Percentiles rank a stretch among this genome's conserved stretches.
phyloP scores from a whole-genome alignment of 2,329 filamentous ascomycete species.

The Didymellaceae sp. region DNA sequence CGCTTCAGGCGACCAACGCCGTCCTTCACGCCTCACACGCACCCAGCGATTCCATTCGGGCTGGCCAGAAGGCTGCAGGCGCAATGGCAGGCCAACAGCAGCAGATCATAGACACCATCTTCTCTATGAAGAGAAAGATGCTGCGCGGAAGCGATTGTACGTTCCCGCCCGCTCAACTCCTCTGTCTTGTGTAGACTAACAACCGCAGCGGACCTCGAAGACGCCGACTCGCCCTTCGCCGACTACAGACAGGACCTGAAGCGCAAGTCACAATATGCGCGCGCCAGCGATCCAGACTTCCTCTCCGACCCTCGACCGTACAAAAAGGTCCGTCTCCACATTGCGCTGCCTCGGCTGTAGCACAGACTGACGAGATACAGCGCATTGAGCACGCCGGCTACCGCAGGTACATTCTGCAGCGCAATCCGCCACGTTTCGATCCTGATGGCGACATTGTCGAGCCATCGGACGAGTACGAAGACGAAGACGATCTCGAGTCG shows the following conservation, averaged over 20 bases:
- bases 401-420: constrained; percentile 73
- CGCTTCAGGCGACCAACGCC: background rate
- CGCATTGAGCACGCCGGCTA: constrained; percentile 76
- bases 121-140: constrained; percentile 49
- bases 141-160: constrained; percentile 45
- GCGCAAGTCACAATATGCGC: constrained; percentile 74
- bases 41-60: constrained; percentile 21
- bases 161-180: constrained; percentile 3
- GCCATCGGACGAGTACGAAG: constrained; percentile 72
- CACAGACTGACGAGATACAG: constrained; percentile 52
- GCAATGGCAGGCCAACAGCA: constrained; percentile 50
- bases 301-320: constrained; percentile 69
- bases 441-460: constrained; percentile 80
- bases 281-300: constrained; percentile 69
- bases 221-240: constrained; percentile 70
- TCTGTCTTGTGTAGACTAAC: constrained; percentile 23
- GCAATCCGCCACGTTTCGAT: constrained; percentile 75
- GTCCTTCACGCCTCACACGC: background rate
- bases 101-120: constrained; percentile 50
- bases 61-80: constrained; percentile 27
- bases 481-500: constrained; percentile 67
- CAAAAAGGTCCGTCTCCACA: constrained; percentile 65
- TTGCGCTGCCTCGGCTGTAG: constrained; percentile 11
- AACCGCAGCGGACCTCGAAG: constrained; percentile 75
- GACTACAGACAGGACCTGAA: constrained; percentile 83